These are phyloP conservation scores for Casuarina cunninghamiana DNA, from an alignment of 306 rosid genomes.

Conservation along the genomic window DNA sequence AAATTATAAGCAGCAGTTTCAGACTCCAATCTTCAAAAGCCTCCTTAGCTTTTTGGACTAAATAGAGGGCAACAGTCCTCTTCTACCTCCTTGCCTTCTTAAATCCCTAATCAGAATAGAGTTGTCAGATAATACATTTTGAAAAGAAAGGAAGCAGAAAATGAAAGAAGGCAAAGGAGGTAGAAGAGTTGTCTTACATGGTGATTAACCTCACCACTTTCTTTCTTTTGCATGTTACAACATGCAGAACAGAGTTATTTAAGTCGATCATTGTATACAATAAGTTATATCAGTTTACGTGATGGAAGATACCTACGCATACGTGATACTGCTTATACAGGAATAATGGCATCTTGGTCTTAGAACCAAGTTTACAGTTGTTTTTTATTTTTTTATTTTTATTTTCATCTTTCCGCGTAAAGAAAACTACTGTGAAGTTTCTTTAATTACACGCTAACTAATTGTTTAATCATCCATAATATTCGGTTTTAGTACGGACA, in stretches of 20 bases:
- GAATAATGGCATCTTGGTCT: background rate
- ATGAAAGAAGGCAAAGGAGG: background rate
- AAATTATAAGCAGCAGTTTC: too few species aligned
- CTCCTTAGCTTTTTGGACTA: too few species aligned
- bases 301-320: too few species aligned
- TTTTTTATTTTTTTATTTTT: too few species aligned
- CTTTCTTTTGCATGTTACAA: background rate
- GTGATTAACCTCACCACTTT: background rate
- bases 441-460: constrained; percentile 26
- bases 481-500: constrained; percentile 19
- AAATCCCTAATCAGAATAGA: background rate
- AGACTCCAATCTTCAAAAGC: too few species aligned
- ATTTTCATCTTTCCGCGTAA: background rate
- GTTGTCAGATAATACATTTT: background rate
- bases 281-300: too few species aligned
- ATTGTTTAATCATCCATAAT: constrained; percentile 2
- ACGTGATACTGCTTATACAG: too few species aligned
- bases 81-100: background rate
- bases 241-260: background rate
- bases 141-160: background rate
- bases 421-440: constrained; percentile 9
- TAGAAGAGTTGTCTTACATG: background rate
- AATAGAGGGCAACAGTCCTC: background rate
- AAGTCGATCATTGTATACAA: too few species aligned
- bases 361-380: too few species aligned